Evolutionary conservation across 257 asterid species (phyloP).

Genomic region (Vinca minor): DNA sequence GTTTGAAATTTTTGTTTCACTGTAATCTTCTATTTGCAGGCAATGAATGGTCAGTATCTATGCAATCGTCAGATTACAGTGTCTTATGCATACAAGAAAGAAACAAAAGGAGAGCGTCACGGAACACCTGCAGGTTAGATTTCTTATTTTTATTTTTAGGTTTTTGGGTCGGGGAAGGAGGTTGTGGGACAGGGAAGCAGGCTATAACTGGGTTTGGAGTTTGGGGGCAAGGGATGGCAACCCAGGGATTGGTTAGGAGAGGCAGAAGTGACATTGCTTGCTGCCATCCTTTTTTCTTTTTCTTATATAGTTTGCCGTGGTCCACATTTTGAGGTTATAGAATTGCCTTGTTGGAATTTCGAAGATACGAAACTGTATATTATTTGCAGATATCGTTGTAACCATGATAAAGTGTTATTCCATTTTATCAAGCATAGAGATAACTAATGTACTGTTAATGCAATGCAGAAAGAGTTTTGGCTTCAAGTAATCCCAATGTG

Average conservation of each 20-base stretch:
- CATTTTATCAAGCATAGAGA: not conserved
- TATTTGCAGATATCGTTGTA: not conserved
- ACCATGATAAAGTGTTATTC: not conserved
- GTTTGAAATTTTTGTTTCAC: not conserved
- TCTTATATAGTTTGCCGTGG: not conserved
- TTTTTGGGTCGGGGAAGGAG: no score
- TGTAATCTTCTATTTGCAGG: conserved; percentile 33
- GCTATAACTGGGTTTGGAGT: not conserved
- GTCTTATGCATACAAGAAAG: conserved; percentile 96
- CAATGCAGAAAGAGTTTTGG: conserved; percentile 76
- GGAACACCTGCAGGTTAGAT: conserved; percentile 90
- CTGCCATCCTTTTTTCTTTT: no score
- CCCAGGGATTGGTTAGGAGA: not conserved
- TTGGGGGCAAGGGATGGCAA: not conserved
- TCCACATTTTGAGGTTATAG: not conserved
- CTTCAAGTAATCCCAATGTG: conserved; percentile 73
- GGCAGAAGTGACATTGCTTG: no score
- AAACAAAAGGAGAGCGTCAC: conserved; percentile 95
- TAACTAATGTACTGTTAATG: conserved; percentile 3
- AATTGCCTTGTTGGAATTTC: not conserved
- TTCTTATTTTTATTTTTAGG: not conserved
- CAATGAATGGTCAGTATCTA: conserved; percentile 96
- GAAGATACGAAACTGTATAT: not conserved
- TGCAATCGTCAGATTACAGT: conserved; percentile 94
- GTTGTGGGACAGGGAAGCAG: no score